Evolutionary conservation across 129 eudicot genomes (phyloP).

Genomic region (Daucus carota): DH1_v3.0 NC_030381.2:33177001-33177500

Average conservation of each 20-base stretch:
- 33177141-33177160: constrained; percentile 56
- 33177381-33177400: neutral
- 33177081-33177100: constrained; percentile 64
- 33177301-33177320: neutral
- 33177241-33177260: neutral
- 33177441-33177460: neutral
- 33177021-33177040: constrained; percentile 16
- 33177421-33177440: neutral
- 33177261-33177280: neutral
- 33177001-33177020: constrained; percentile 33
- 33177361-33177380: neutral
- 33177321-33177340: neutral
- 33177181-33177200: constrained; percentile 48
- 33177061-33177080: constrained; percentile 76
- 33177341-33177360: no score
- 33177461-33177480: neutral
- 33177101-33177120: constrained; percentile 23
- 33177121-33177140: constrained; percentile 28
- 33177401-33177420: neutral
- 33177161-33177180: constrained; percentile 32
- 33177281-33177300: neutral
- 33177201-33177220: constrained; percentile 51
- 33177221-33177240: constrained; percentile 6
- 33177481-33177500: neutral
- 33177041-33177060: constrained; percentile 45